Evolutionary conservation across 495 filamentous ascomycete species (phyloP).

Genomic region (Daldinia childiae): DNA sequence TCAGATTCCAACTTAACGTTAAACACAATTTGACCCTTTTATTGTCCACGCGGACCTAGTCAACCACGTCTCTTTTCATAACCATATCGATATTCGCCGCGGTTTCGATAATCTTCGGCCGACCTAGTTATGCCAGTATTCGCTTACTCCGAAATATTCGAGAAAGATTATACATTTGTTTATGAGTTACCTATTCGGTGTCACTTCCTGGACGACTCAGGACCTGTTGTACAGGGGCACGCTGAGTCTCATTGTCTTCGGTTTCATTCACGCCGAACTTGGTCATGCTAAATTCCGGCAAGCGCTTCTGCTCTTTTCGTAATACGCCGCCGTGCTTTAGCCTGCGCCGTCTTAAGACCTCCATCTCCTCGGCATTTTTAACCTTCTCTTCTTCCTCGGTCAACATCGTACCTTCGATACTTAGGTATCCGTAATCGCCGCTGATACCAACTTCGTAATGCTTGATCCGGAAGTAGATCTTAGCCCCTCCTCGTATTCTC

Average conservation of each 20-base stretch:
- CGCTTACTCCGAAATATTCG: background rate
- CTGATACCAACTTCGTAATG: conserved; percentile 61
- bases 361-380: conserved; percentile 51
- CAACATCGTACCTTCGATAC: conserved; percentile 59
- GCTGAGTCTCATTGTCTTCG: conserved; percentile 48
- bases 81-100: background rate
- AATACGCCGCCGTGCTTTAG: conserved; percentile 45
- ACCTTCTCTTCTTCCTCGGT: conserved; percentile 53
- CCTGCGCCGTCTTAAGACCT: conserved; percentile 47
- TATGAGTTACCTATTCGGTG: conserved; percentile 18
- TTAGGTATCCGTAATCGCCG: conserved; percentile 59
- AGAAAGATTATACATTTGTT: background rate
- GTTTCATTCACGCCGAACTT: conserved; percentile 55
- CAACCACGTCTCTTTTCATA: background rate
- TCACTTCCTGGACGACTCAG: conserved; percentile 27
- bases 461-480: conserved; percentile 60
- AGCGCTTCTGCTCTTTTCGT: conserved; percentile 49
- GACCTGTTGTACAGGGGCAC: conserved; percentile 27
- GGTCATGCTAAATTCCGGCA: conserved; percentile 61
- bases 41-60: background rate
- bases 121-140: conserved; percentile 2
- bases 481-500: conserved; percentile 49
- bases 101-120: background rate
- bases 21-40: background rate
- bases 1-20: background rate